Percentiles rank a stretch among this genome's conserved stretches.
phyloP scores from a whole-genome alignment of 2,329 filamentous ascomycete species.

The Didymellaceae sp. region DNA sequence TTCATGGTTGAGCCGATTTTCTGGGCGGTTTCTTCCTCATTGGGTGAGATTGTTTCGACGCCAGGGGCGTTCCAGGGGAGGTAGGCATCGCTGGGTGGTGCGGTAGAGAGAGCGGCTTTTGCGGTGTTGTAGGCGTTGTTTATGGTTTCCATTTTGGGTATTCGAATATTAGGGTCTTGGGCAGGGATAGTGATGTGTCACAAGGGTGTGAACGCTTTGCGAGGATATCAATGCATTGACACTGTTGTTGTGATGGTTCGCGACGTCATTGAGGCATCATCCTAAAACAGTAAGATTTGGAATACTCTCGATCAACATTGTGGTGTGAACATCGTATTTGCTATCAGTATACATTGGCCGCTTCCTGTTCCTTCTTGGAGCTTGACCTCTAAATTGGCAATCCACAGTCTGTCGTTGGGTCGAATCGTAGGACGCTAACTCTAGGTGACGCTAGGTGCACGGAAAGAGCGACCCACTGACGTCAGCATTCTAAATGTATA shows the following conservation, averaged over 20 bases:
- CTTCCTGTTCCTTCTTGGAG: too few species aligned
- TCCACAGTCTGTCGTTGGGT: too few species aligned
- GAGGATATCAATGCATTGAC: too few species aligned
- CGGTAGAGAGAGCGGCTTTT: constrained; percentile 21
- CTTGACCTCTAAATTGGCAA: too few species aligned
- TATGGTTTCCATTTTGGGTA: not conserved
- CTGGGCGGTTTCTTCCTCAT: constrained; percentile 44
- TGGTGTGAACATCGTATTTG: too few species aligned
- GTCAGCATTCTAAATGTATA: constrained; percentile 7
- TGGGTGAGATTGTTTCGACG: constrained; percentile 40
- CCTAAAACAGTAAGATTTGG: not conserved
- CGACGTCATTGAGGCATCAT: constrained; percentile 7
- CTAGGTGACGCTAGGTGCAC: not conserved
- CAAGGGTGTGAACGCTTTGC: not conserved
- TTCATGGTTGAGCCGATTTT: constrained; percentile 48
- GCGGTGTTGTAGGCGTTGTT: constrained; percentile 4
- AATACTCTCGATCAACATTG: not conserved
- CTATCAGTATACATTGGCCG: too few species aligned
- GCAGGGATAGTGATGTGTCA: not conserved
- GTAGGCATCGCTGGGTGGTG: constrained; percentile 31
- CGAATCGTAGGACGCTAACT: not conserved
- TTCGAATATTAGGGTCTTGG: too few species aligned
- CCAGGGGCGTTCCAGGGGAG: constrained; percentile 42
- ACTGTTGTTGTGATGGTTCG: not conserved
- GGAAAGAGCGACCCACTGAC: constrained; percentile 8